Evolutionary conservation across 2,329 filamentous ascomycete species (phyloP), one percentile per base, ranked within the genome.

Genomic region (Colletotrichum tamarilloi): DNA sequence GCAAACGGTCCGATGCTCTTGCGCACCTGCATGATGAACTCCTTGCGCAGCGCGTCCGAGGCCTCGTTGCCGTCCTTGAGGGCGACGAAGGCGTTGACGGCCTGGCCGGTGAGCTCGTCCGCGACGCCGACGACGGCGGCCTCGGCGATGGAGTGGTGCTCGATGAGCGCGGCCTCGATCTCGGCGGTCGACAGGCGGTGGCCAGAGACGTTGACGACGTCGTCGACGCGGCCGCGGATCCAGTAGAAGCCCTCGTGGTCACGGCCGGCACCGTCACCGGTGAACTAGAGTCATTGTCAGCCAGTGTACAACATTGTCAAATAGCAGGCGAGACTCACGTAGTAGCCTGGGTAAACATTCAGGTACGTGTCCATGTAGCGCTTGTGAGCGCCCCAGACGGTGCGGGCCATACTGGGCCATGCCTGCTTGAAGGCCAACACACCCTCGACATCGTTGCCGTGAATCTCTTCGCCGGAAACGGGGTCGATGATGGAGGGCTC

Each of bases 161-260:
- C 96, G 77, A 99, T 92, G 62, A 99, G 91, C 22, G 97, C 97
- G 32, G 97, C 97, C 85, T 99, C 97, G 76, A 99, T 99, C 84
- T 99, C 97, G 46, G 97, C 96, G 11, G 97, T 99, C 19, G 96
- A 98, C 75, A 99, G 89, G 82, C 97, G 93, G 85, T 99, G 97
- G 32, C 97, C 97, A 78, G 94, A 97, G 75, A 99, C 97, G 84
- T 99, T 99, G 83, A 99, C 96, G 56, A 99, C 97, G 80, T 99
- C 97, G 81, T 99, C 97, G 66, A 99, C 97, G 84, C 97, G 95
- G 76, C 97, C 97, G 75, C 97, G 94, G 82, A 99, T 99, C 97
- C 97, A 99, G 91, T 98, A 99, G 88, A 98, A 99, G 70, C 97
- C 97, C 80, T 99, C 97, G 84, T 98, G 94, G 82, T 99, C 97